Percentiles rank a stretch among this genome's conserved stretches.
These are phyloP conservation scores for Paraglomus brasilianum DNA, from an alignment of 192 early-diverging fungal species.

Conservation along the genomic window DNA sequence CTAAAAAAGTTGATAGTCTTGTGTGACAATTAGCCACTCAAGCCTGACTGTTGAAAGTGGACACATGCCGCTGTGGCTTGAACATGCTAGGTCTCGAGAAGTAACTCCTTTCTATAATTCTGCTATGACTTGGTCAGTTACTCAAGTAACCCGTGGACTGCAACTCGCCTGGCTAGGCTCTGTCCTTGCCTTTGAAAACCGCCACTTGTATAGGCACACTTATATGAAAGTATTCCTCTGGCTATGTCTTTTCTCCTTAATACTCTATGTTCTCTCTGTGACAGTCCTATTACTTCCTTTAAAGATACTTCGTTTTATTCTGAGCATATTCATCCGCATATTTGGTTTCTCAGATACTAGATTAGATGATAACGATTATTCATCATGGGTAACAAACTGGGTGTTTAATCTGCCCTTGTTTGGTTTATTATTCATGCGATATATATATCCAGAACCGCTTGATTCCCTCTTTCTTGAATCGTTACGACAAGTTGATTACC, in stretches of 20 bases:
- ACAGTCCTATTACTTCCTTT: conserved; percentile 15
- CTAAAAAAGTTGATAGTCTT: too few relatives aligned
- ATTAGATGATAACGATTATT: not conserved
- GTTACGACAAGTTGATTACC: conserved; percentile 43
- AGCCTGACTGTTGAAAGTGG: too few relatives aligned
- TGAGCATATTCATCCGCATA: conserved; percentile 9
- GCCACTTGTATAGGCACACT: conserved; percentile 25
- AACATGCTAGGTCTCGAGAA: too few relatives aligned
- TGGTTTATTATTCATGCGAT: conserved; percentile 54
- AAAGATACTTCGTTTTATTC: conserved; percentile 14
- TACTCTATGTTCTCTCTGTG: conserved; percentile 10
- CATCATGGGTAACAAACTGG: conserved; percentile 3
- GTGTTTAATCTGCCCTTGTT: conserved; percentile 43
- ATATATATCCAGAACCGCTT: conserved; percentile 57
- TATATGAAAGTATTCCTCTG: conserved; percentile 2
- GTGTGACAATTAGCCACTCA: too few relatives aligned
- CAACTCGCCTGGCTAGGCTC: conserved; percentile 26
- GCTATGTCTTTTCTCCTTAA: not conserved
- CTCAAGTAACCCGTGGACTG: conserved; percentile 19
- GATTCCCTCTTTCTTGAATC: conserved; percentile 60
- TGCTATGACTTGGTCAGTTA: conserved; percentile 22
- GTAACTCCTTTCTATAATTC: too few relatives aligned
- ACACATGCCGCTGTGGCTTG: too few relatives aligned
- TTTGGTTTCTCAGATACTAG: not conserved
- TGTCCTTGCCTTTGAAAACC: conserved; percentile 20